Percentiles rank a stretch among this genome's conserved stretches.
Conservation (phyloP, 2,329 filamentous ascomycete genomes). For the Bipolaris sorokiniana region DNA sequence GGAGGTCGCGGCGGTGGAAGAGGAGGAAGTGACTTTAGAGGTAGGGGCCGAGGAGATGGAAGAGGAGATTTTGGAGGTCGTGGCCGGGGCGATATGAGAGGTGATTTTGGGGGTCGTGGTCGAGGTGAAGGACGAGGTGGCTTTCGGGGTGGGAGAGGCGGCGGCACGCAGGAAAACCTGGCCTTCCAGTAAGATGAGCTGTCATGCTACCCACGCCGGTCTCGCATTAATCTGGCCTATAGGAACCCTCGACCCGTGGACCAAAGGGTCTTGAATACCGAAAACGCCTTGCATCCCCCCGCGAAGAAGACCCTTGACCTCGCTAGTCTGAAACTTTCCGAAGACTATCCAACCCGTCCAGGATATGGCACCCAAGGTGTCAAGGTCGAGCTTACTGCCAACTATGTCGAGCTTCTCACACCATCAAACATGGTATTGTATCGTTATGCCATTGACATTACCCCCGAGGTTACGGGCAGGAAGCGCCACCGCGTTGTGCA, state of each 20-base stretch:
- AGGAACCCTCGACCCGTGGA: conserved; percentile 17
- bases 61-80: conserved; percentile 3
- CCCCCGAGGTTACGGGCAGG: conserved; percentile 19
- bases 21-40: conserved; percentile 2
- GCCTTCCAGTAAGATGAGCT: conserved; percentile 16
- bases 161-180: conserved; percentile 14
- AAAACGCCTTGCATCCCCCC: conserved; percentile 19
- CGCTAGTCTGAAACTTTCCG: conserved; percentile 10
- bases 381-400: conserved; percentile 24
- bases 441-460: conserved; percentile 18
- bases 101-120: neutral
- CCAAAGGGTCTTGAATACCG: conserved; percentile 14
- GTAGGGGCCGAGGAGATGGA: conserved; percentile 5
- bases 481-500: conserved; percentile 22
- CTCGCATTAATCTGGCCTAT: neutral
- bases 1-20: conserved; percentile 10
- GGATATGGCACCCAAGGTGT: conserved; percentile 24
- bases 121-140: conserved; percentile 5
- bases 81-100: neutral
- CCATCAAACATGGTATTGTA: conserved; percentile 20
- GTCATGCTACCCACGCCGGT: neutral
- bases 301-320: conserved; percentile 21
- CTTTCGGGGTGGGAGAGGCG: conserved; percentile 4
- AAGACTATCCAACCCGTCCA: conserved; percentile 19
- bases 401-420: conserved; percentile 29